Base-by-base conservation (phyloP, 1,284 basidiomycete species). In the Erythrobasidium hasegawianum region DNA sequence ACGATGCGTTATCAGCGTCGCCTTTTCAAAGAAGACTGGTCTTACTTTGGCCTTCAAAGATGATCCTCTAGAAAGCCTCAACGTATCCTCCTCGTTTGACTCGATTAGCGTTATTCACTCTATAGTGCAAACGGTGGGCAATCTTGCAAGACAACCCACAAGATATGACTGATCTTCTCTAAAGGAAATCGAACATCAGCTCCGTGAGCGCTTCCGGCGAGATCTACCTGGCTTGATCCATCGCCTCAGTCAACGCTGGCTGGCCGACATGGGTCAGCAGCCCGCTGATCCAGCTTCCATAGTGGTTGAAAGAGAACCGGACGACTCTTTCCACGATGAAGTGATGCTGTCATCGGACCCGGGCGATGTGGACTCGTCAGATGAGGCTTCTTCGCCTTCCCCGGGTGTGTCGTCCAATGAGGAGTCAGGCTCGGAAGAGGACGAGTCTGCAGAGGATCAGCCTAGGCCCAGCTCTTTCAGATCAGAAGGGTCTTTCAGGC, bases 11-110 rank as follows among this genome's bases (percentile, higher is more conserved):
- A 90, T 99, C 72, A 95, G 98, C 69, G 86, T 98, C 54, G 94
- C 98, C 73, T 90, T 98, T 60, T 97, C 93, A 26, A 90, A 90
- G 71, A 88, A 89, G 76, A 97, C 97, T 75, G 96, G 96, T 56
- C 97, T 98, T 77, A 98, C 96, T 0, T 85, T 98, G 53, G 96
- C 98, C 24, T 99, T 99, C 86, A 98, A 98, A 80, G 98, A 97
- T 64, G 96, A 99, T 78, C 96, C 96, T 0, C 83, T 98, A 20
- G 94, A 99, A 78, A 92, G 93, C 73, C 92, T 98, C 61, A 90
- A 97, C 75, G 97, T 99, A 74, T 91, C 88, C 77, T 91, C 88
- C 75, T 97, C 95, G 0, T 99, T 99, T 75, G 96, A 99, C 79
- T 93, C 90, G 16, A 95, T 99, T 69, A 92, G 90, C 57, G 93